These are phyloP conservation scores for Lactarius trivialis DNA, from an alignment of 768 basidiomycete genomes.

Conservation along the genomic window DNA sequence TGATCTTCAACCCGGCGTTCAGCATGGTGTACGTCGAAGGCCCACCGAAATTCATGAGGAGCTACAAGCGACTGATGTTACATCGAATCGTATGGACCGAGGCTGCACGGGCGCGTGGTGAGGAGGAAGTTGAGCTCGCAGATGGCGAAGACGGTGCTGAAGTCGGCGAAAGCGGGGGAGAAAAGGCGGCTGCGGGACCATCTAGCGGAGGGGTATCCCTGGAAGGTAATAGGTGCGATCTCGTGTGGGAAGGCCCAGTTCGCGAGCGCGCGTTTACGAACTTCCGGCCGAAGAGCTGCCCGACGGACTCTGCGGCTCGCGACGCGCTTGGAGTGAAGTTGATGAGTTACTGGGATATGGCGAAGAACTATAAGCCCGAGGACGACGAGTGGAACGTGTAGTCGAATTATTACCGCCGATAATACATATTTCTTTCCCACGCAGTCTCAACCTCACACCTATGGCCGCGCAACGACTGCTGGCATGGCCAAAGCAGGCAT, in stretches of 20 bases:
- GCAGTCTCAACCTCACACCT: neutral
- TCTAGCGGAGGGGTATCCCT: conserved; percentile 43
- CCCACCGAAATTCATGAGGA: conserved; percentile 73
- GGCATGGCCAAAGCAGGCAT: conserved; percentile 14
- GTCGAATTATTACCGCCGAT: neutral
- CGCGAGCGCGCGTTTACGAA: conserved; percentile 73
- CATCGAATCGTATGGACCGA: conserved; percentile 93
- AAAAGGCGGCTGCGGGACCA: conserved; percentile 27
- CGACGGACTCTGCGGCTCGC: conserved; percentile 79
- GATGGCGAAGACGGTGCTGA: conserved; percentile 45
- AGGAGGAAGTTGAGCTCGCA: conserved; percentile 57
- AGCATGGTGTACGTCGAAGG: conserved; percentile 93
- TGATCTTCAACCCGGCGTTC: conserved; percentile 86
- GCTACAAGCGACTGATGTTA: conserved; percentile 83
- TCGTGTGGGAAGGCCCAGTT: conserved; percentile 90
- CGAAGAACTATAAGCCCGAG: conserved; percentile 83
- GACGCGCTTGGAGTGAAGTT: conserved; percentile 80
- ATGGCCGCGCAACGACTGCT: conserved; percentile 7
- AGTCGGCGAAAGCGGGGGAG: conserved; percentile 31
- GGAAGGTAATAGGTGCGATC: conserved; percentile 80
- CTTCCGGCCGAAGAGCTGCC: conserved; percentile 78
- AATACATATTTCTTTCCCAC: neutral
- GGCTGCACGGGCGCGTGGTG: conserved; percentile 70
- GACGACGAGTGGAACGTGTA: conserved; percentile 53
- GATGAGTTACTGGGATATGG: conserved; percentile 90